Evolutionary conservation across 2,329 filamentous ascomycete genomes (phyloP), one percentile per base, ranked within the genome.

Genomic region (Aspergillus aculeatus): DNA sequence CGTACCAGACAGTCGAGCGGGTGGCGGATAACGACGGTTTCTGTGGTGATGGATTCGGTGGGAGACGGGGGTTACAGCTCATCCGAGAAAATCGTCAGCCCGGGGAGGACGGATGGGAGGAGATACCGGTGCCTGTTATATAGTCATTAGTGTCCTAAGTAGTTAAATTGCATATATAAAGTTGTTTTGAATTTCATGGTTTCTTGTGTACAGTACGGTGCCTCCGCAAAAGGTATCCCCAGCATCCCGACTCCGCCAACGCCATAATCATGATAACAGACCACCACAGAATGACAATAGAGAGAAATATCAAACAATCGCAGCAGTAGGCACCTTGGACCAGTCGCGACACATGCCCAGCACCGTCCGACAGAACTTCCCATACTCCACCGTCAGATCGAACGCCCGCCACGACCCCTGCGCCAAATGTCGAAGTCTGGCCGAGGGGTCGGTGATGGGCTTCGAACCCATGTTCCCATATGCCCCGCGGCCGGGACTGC

Each of bases 91-190:
- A 73, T 31, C 70, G 72, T 11, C 57, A 66, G 54, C 59, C 70
- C 29, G 74, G 71, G 11, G 68, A 75, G 57, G 71, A 73, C 59
- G 74, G 75, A 32, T 77, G 73, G 73, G 74, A 76, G 60, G 29
- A 47, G 21, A 31, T 58, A 2, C 11, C 38, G 0, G 5, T 54
- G 5, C 56, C 56, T 14, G 19, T 10, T 5, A 2, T n/a, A 1
- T 54, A 26, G 32, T 9, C 11, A 2, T 23, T 11, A 0, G 9
- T 5, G 10, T 12, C 32, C 3, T 35, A 12, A 6, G 7, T 26
- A 26, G 1, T 26, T 26, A 26, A 2, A 26, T n/a, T 9, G 26
- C 26, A 6, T 9, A 9, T 3, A 9, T 29, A 9, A 29, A 29
- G 26, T 10, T 9, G 9, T 10, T 29, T 9, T 29, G 1, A 2